phyloP scores from a whole-genome alignment of 768 basidiomycete genomes.

The Candolleomyces aberdarensis region DNA sequence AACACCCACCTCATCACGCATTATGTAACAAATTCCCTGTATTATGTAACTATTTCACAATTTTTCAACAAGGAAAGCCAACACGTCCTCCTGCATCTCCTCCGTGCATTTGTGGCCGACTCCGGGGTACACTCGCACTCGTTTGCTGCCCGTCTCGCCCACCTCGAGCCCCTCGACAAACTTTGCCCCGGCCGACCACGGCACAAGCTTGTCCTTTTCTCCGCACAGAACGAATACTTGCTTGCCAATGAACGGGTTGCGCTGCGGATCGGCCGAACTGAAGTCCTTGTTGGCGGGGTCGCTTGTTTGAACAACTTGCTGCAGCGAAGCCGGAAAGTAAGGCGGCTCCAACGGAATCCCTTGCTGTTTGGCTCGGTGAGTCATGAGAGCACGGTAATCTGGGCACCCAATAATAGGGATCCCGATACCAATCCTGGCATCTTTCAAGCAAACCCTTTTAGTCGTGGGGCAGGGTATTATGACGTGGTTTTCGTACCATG shows the following conservation, averaged over 20 bases:
- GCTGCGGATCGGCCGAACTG: constrained; percentile 23
- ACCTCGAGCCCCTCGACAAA: constrained; percentile 58
- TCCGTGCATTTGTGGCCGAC: constrained; percentile 63
- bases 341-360: constrained; percentile 48
- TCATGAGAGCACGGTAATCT: constrained; percentile 57
- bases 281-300: constrained; percentile 48
- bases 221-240: constrained; percentile 74
- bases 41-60: constrained; percentile 15
- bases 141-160: constrained; percentile 51
- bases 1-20: constrained; percentile 20
- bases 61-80: constrained; percentile 27
- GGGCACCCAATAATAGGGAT: constrained; percentile 70
- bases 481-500: constrained; percentile 28
- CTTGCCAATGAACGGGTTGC: constrained; percentile 68
- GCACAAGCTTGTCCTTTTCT: constrained; percentile 61
- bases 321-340: constrained; percentile 53
- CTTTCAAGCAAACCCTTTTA: constrained; percentile 21
- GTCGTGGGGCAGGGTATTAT: background rate
- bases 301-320: constrained; percentile 39
- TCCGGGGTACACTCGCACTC: constrained; percentile 48
- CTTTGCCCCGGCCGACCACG: constrained; percentile 50
- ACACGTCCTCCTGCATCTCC: constrained; percentile 54
- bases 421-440: constrained; percentile 42
- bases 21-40: constrained; percentile 16
- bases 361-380: constrained; percentile 45